Conservation (phyloP, 306 rosid species). For the Pueraria montana region DNA sequence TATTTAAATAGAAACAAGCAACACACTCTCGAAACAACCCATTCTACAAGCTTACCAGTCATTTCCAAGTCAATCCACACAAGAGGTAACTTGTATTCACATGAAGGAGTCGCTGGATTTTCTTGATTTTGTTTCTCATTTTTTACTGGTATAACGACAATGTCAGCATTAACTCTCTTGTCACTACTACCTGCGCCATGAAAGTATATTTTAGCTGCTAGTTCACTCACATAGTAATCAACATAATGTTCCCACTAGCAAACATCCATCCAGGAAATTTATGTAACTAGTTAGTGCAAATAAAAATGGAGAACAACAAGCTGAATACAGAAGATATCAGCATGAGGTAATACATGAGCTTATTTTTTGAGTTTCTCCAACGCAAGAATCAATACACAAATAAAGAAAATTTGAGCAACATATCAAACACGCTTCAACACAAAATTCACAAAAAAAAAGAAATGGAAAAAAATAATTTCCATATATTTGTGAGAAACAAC, state of each 20-base stretch:
- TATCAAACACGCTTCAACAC: background rate
- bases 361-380: too few species aligned
- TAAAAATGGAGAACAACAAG: conserved; percentile 16
- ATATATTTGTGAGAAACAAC: conserved; percentile 15
- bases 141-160: conserved; percentile 25
- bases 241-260: conserved; percentile 21
- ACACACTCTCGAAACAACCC: conserved; percentile 10
- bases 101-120: conserved; percentile 42
- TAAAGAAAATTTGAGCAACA: background rate
- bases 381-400: too few species aligned
- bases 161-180: conserved; percentile 55
- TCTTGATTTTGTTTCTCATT: conserved; percentile 49
- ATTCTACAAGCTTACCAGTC: conserved; percentile 73
- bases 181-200: conserved; percentile 62
- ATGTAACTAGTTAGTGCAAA: conserved; percentile 15
- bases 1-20: conserved; percentile 17
- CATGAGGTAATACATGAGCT: background rate
- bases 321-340: conserved; percentile 22
- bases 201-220: conserved; percentile 36
- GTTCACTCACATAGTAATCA: conserved; percentile 22
- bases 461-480: background rate
- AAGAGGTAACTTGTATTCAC: conserved; percentile 79
- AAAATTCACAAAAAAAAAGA: background rate
- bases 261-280: conserved; percentile 13
- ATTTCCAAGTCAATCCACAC: conserved; percentile 99